phyloP scores from a whole-genome alignment of 164 flowering plant genomes.

The Cinnamomum micranthum region DNA sequence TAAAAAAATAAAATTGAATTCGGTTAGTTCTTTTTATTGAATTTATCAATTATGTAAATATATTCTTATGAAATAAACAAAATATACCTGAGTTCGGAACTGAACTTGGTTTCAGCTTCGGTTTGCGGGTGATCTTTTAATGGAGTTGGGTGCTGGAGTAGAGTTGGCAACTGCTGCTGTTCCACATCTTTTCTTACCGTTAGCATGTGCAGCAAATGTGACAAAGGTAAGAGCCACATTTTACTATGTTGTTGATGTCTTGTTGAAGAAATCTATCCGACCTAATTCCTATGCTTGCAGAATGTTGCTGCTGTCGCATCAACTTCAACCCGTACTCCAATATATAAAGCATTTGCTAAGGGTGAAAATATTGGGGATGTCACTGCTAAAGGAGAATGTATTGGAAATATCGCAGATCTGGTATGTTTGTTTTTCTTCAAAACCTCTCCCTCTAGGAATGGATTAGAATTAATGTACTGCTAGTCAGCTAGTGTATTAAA shows the following conservation, averaged over 20 bases:
- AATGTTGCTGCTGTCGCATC: conserved; percentile 98
- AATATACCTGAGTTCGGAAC: neutral
- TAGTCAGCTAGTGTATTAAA: neutral
- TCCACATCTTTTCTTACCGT: conserved; percentile 94
- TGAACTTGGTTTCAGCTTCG: conserved; percentile 56
- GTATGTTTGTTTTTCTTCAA: conserved; percentile 35
- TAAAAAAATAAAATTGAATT: conserved; percentile 11
- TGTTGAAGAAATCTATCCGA: conserved; percentile 3
- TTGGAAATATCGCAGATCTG: conserved; percentile 96
- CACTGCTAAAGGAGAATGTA: conserved; percentile 99
- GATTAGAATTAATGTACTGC: neutral
- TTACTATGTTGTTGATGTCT: neutral
- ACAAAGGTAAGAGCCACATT: conserved; percentile 59
- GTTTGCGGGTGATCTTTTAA: conserved; percentile 89
- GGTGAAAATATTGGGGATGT: conserved; percentile 99
- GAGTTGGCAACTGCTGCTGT: conserved; percentile 93
- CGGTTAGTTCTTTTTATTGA: neutral
- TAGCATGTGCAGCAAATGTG: conserved; percentile 98
- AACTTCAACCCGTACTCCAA: conserved; percentile 97
- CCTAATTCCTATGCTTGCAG: conserved; percentile 29
- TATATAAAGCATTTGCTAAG: conserved; percentile 97
- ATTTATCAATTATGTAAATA: neutral
- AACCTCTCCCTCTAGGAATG: neutral
- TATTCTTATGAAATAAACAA: neutral
- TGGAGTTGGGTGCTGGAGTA: conserved; percentile 97